These are phyloP conservation scores for Aureobasidium zeae DNA, from an alignment of 2,329 filamentous ascomycete genomes.

Conservation along the genomic window DNA sequence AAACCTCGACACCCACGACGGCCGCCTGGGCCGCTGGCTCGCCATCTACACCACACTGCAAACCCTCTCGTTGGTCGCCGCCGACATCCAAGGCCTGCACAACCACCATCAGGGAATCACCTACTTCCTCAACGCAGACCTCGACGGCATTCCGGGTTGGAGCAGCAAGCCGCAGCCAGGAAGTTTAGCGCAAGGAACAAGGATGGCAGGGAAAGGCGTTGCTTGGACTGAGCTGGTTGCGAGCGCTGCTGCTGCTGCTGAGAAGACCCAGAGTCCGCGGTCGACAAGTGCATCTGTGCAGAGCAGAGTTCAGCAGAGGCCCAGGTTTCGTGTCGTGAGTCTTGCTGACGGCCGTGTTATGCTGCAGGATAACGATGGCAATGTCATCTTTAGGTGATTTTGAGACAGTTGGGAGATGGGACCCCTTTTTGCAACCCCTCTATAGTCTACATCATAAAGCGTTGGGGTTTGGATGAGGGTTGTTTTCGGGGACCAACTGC, in stretches of 20 bases:
- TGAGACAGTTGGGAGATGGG: neutral
- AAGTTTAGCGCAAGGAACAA: too few species aligned
- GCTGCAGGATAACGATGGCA: slow-evolving; percentile 3
- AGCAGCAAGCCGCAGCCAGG: too few species aligned
- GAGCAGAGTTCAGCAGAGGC: too few species aligned
- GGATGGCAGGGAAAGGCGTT: too few species aligned
- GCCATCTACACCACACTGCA: slow-evolving; percentile 36
- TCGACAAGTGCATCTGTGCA: too few species aligned
- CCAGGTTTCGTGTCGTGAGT: neutral
- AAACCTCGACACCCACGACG: slow-evolving; percentile 30
- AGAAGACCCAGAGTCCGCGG: too few species aligned
- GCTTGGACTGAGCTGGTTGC: slow-evolving; percentile 9
- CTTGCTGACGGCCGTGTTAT: slow-evolving; percentile 3
- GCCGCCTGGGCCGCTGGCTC: slow-evolving; percentile 37
- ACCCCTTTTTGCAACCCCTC: too few species aligned
- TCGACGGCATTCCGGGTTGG: slow-evolving; percentile 23
- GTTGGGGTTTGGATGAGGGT: too few species aligned
- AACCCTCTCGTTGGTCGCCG: slow-evolving; percentile 34
- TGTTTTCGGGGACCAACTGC: too few species aligned
- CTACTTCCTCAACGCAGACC: slow-evolving; percentile 33
- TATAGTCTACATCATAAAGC: too few species aligned
- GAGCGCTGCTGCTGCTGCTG: neutral
- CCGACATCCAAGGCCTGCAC: slow-evolving; percentile 32
- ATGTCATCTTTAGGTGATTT: neutral
- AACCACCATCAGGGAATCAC: slow-evolving; percentile 30